Percentiles rank a stretch among this genome's conserved stretches.
phyloP scores from a whole-genome alignment of 140 eudicot species.

The Stevia rebaudiana region DNA sequence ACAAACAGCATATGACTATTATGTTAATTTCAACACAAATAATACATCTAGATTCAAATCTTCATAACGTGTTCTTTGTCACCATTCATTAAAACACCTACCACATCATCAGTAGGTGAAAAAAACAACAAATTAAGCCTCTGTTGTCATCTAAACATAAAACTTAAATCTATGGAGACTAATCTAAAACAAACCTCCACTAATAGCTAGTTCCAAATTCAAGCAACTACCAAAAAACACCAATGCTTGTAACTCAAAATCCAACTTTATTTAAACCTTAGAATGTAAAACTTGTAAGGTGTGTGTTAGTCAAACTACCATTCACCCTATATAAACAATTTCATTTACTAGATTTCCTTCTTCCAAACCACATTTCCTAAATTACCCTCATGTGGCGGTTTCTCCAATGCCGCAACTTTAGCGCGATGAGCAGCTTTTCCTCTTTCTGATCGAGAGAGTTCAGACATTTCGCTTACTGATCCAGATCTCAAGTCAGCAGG shows the following conservation, averaged over 20 bases:
- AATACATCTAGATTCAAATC: conserved; percentile 16
- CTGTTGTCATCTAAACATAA: conserved; percentile 2
- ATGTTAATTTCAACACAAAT: conserved; percentile 11
- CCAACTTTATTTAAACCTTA: conserved; percentile 26
- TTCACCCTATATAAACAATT: no score
- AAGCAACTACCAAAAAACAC: conserved; percentile 18
- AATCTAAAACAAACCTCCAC: conserved; percentile 50
- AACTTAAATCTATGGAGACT: conserved; percentile 28
- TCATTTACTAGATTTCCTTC: conserved; percentile 35
- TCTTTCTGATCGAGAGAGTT: conserved; percentile 54
- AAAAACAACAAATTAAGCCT: conserved; percentile 15
- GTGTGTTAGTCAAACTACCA: conserved; percentile 61
- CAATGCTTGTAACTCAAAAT: conserved; percentile 2
- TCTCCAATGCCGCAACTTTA: conserved; percentile 57
- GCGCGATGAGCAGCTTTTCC: conserved; percentile 63
- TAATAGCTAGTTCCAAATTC: conserved; percentile 20
- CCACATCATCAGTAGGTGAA: conserved; percentile 25
- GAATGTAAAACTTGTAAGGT: conserved; percentile 32
- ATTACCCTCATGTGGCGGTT: conserved; percentile 34
- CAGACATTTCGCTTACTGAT: conserved; percentile 60
- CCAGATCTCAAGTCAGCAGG: conserved; percentile 74
- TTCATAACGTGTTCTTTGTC: conserved; percentile 24
- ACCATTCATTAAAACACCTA: conserved; percentile 28
- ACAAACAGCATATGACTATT: neutral
- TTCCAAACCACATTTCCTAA: conserved; percentile 43